These are phyloP conservation scores for Phytophthora foliorum DNA, from an alignment of 352 stramenopile genomes.

Conservation along the genomic window DNA sequence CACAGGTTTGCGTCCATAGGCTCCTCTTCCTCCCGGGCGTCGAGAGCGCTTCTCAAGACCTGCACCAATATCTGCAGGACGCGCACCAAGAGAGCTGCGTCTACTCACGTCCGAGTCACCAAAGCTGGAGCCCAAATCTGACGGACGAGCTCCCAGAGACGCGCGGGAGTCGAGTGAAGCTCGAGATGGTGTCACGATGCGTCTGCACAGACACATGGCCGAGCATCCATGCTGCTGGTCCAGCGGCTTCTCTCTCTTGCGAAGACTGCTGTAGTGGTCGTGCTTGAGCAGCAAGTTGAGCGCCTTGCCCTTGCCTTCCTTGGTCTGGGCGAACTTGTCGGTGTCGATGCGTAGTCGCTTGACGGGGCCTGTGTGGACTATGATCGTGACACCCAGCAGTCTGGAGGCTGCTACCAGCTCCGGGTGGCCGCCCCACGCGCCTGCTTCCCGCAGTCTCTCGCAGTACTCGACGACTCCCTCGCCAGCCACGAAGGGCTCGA, in stretches of 20 bases:
- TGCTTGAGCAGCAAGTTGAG: constrained; percentile 58
- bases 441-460: constrained; percentile 58
- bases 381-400: constrained; percentile 64
- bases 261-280: constrained; percentile 69
- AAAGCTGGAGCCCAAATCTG: constrained; percentile 31
- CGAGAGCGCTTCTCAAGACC: constrained; percentile 27
- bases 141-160: constrained; percentile 29
- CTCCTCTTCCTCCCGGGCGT: constrained; percentile 26
- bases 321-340: constrained; percentile 35
- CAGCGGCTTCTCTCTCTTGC: constrained; percentile 30
- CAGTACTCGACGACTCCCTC: constrained; percentile 57
- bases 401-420: constrained; percentile 67
- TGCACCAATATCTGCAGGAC: constrained; percentile 19
- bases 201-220: constrained; percentile 38
- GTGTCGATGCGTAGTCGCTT: constrained; percentile 62
- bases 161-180: constrained; percentile 35
- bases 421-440: constrained; percentile 68
- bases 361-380: constrained; percentile 67
- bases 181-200: constrained; percentile 37
- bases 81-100: constrained; percentile 32
- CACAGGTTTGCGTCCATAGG: constrained; percentile 36
- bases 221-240: constrained; percentile 41
- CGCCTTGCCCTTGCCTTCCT: constrained; percentile 43
- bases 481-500: constrained; percentile 54
- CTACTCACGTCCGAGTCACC: constrained; percentile 15